phyloP scores from a whole-genome alignment of 208 protist genomes.

The Angomonas ambiguus region DNA sequence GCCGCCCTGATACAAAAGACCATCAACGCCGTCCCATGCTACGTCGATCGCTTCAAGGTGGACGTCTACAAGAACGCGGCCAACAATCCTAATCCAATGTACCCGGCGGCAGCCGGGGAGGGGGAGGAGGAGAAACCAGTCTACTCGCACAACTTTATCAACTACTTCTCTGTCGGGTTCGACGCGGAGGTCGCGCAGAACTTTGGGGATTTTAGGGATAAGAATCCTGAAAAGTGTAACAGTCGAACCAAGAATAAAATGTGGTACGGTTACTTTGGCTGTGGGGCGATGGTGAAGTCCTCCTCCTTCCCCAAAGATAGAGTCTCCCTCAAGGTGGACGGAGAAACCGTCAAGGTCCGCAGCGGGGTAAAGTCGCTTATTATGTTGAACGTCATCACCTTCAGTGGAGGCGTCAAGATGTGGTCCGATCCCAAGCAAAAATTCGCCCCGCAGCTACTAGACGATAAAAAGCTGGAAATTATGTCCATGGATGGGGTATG shows the following conservation, averaged over 20 bases:
- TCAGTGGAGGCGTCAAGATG: constrained; percentile 43
- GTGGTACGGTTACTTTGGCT: constrained; percentile 57
- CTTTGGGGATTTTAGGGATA: constrained; percentile 45
- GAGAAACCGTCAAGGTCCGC: constrained; percentile 22
- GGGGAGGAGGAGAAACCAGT: background rate
- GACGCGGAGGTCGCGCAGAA: constrained; percentile 41
- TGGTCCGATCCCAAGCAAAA: constrained; percentile 32
- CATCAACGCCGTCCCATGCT: constrained; percentile 14
- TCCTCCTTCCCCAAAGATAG: constrained; percentile 25
- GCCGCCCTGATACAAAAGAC: constrained; percentile 14
- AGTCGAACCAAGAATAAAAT: constrained; percentile 48
- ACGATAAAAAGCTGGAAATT: constrained; percentile 41
- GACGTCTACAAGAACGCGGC: constrained; percentile 13
- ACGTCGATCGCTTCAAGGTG: constrained; percentile 37
- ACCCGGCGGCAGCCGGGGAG: background rate
- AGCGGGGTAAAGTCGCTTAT: constrained; percentile 32
- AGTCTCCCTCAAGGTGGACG: constrained; percentile 28
- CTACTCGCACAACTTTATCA: constrained; percentile 35
- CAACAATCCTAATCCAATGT: background rate
- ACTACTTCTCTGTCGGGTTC: constrained; percentile 73
- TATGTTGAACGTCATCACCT: constrained; percentile 49
- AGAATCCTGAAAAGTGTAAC: constrained; percentile 32
- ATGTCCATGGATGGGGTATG: constrained; percentile 35
- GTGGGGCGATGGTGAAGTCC: constrained; percentile 30
- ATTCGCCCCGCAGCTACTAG: constrained; percentile 22